Conservation (phyloP, 371 early-diverging fungal species). For the Syncephalis fuscata region DNA sequence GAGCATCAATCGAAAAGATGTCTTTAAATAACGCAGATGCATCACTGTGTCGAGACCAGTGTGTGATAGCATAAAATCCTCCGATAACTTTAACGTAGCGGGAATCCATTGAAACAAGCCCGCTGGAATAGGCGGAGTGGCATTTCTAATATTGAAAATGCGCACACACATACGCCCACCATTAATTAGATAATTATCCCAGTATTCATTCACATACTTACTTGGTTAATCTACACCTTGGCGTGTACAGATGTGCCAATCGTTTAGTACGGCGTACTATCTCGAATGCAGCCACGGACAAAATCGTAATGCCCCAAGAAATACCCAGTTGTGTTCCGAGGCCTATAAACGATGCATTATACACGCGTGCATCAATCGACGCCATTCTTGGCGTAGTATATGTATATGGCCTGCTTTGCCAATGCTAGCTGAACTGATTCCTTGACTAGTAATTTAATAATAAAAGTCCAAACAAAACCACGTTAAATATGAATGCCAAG, state of each 20-base stretch:
- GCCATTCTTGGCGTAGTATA: slow-evolving; percentile 7
- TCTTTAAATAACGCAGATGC: slow-evolving; percentile 45
- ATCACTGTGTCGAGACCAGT: slow-evolving; percentile 47
- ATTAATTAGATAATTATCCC: neutral
- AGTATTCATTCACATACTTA: slow-evolving; percentile 5
- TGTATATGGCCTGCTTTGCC: too few species aligned
- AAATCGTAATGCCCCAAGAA: slow-evolving; percentile 11
- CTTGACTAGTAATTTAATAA: too few species aligned
- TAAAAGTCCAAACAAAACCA: too few species aligned
- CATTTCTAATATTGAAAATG: slow-evolving; percentile 9
- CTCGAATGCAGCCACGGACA: slow-evolving; percentile 16
- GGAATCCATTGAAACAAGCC: slow-evolving; percentile 18
- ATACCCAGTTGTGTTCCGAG: slow-evolving; percentile 20
- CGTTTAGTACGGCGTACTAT: slow-evolving; percentile 17
- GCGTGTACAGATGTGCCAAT: slow-evolving; percentile 16
- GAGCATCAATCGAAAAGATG: slow-evolving; percentile 34
- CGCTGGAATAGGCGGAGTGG: slow-evolving; percentile 18
- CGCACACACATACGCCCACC: too few species aligned
- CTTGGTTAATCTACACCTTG: slow-evolving; percentile 14
- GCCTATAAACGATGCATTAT: slow-evolving; percentile 12
- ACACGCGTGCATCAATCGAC: slow-evolving; percentile 3
- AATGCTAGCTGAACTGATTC: too few species aligned
- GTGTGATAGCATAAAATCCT: slow-evolving; percentile 24
- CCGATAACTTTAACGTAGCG: slow-evolving; percentile 17
- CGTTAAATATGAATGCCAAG: too few species aligned